Percentiles rank a stretch among this genome's conserved stretches.
phyloP scores from a whole-genome alignment of 164 flowering plant genomes.

The Houttuynia cordata region DNA sequence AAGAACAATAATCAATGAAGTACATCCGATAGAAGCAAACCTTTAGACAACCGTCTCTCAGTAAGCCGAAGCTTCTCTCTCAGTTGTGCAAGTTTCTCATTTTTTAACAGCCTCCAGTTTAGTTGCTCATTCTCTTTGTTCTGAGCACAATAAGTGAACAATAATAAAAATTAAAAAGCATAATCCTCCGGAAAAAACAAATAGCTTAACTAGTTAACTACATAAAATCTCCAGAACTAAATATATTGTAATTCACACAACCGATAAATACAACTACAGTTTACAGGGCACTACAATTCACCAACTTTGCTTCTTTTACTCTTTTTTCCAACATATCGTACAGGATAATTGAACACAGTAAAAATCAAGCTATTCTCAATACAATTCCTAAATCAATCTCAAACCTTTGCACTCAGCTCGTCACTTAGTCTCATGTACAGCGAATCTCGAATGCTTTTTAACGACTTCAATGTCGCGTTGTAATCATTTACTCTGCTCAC shows the following conservation, averaged over 20 bases:
- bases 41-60: slow-evolving; percentile 51
- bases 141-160: slow-evolving; percentile 21
- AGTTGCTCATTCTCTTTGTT: slow-evolving; percentile 76
- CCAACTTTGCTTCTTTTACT: not conserved
- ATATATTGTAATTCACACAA: too few species aligned
- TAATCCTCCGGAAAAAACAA: too few species aligned
- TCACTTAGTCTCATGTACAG: slow-evolving; percentile 47
- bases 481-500: slow-evolving; percentile 64
- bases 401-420: slow-evolving; percentile 72
- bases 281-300: too few species aligned
- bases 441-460: slow-evolving; percentile 51
- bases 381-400: not conserved
- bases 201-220: not conserved
- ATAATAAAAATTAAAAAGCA: not conserved
- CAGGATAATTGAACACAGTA: not conserved
- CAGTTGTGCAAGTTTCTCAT: slow-evolving; percentile 63
- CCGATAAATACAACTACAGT: too few species aligned
- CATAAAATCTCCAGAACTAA: not conserved
- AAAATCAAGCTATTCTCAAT: too few species aligned
- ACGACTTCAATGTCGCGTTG: slow-evolving; percentile 32
- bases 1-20: slow-evolving; percentile 6
- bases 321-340: not conserved
- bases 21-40: slow-evolving; percentile 21
- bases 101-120: slow-evolving; percentile 69
- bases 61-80: slow-evolving; percentile 55